These are phyloP conservation scores for Leccinum rimulosum DNA, from an alignment of 768 basidiomycete genomes.

Conservation along the genomic window DNA sequence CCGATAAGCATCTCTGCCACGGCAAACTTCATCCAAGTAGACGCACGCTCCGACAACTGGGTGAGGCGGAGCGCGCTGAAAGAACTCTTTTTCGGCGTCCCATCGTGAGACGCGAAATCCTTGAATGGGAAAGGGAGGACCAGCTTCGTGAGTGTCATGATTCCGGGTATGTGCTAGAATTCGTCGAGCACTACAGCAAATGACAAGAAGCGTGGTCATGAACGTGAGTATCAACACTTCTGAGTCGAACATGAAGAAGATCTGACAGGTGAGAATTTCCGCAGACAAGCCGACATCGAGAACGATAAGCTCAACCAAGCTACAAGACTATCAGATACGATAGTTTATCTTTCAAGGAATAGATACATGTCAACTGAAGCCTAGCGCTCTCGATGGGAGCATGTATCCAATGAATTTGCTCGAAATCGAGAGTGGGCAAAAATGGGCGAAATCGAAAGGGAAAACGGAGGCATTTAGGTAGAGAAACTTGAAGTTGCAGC, in stretches of 20 bases:
- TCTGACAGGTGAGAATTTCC: constrained; percentile 67
- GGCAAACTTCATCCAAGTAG: constrained; percentile 80
- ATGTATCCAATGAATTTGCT: constrained; percentile 90
- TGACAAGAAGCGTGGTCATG: constrained; percentile 81
- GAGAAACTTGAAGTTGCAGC: too few relatives aligned
- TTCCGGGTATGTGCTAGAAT: constrained; percentile 81
- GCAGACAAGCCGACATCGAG: constrained; percentile 89
- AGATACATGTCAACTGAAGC: constrained; percentile 79
- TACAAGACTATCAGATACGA: constrained; percentile 27
- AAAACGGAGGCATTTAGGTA: too few relatives aligned
- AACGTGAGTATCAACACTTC: constrained; percentile 82
- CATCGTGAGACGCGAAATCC: background rate
- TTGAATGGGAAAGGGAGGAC: constrained; percentile 45
- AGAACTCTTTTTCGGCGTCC: background rate
- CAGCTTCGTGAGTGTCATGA: constrained; percentile 88
- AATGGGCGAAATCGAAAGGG: too few relatives aligned
- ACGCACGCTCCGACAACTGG: constrained; percentile 86
- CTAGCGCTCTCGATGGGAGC: constrained; percentile 60
- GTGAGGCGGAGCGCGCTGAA: constrained; percentile 84
- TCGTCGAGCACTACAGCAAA: constrained; percentile 88
- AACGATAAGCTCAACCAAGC: constrained; percentile 91
- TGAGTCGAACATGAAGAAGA: constrained; percentile 96
- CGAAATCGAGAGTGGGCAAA: constrained; percentile 57
- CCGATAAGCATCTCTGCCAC: constrained; percentile 67
- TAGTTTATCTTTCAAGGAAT: background rate